Evolutionary conservation across 768 basidiomycete species (phyloP), one percentile per base, ranked within the genome.

Genomic region (Lenzites betulinus): DNA sequence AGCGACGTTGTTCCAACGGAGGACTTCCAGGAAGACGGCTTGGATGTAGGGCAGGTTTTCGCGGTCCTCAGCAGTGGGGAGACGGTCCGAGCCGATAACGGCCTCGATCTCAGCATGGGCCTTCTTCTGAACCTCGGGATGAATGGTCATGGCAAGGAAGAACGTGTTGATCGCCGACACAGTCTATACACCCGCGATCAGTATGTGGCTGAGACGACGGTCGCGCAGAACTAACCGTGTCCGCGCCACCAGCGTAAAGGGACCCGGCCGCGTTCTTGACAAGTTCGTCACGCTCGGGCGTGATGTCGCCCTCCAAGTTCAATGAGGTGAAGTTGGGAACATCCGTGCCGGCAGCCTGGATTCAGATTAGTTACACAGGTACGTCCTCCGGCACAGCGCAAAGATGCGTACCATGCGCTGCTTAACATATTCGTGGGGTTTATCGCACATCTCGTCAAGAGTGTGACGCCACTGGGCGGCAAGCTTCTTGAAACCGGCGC

Each of bases 241-340:
- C 75, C 12, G 72, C 73, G 25, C 74, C 79, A 64, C 67, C 65
- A 23, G 64, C 56, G 23, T 68, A 66, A 35, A 71, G 41, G 8
- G 72, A 69, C 15, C 64, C 58, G 20, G 72, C 77, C 39, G 86
- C 83, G 84, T 87, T 88, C 69, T 87, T 89, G 59, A 90, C 75
- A 61, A 84, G 80, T 51, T 79, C 73, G 59, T 88, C 86, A 59
- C 87, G 85, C 59, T 87, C 83, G 3, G 73, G 70, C 48, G 73
- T 80, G 30, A 84, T 66, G 11, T 75, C 71, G 23, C 73, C 77
- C 64, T 88, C 80, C 26, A 89, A 77, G 57, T 86, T 70, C 26
- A 78, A 76, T 23, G 86, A 86, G 1, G 83, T 81, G 68, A 86
- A 88, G 7, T 86, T 89, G 16, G 76, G 68, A 22, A 50, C 33